These are phyloP conservation scores for Castanea sativa DNA, from an alignment of 306 rosid species.

Conservation along the genomic window DNA sequence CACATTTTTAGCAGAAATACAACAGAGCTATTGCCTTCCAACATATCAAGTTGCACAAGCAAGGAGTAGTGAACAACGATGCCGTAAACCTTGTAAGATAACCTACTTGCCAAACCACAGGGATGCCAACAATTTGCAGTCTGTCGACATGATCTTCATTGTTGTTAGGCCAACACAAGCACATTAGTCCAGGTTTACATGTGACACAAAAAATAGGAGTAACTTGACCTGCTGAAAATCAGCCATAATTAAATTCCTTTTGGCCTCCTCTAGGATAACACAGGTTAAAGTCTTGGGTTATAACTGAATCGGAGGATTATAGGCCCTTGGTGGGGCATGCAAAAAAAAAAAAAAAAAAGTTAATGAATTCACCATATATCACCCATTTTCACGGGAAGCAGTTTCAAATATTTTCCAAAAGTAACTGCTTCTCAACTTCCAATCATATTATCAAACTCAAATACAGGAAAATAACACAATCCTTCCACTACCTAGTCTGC, in stretches of 20 bases:
- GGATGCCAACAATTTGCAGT: not conserved
- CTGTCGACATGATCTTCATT: not conserved
- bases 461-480: slow-evolving; percentile 22
- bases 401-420: slow-evolving; percentile 16
- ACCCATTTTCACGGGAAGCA: slow-evolving; percentile 31
- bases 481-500: slow-evolving; percentile 27
- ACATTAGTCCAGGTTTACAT: not conserved
- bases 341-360: slow-evolving; percentile 15
- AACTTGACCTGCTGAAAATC: not conserved
- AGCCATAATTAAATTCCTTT: not conserved
- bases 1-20: too few species aligned
- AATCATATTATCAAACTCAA: slow-evolving; percentile 29
- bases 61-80: not conserved
- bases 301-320: not conserved
- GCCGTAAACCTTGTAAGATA: not conserved
- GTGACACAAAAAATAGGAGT: not conserved
- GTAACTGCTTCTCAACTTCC: slow-evolving; percentile 34
- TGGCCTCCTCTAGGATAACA: not conserved
- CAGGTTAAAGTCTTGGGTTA: not conserved
- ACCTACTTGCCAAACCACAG: not conserved
- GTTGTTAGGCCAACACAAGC: not conserved
- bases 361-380: slow-evolving; percentile 34
- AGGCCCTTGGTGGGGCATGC: slow-evolving; percentile 19
- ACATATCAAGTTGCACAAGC: not conserved
- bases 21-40: not conserved